A percentile compares a stretch with the other conserved stretches of the same genome.
Conservation (phyloP, 306 rosid species). For the Vigna radiata region DNA sequence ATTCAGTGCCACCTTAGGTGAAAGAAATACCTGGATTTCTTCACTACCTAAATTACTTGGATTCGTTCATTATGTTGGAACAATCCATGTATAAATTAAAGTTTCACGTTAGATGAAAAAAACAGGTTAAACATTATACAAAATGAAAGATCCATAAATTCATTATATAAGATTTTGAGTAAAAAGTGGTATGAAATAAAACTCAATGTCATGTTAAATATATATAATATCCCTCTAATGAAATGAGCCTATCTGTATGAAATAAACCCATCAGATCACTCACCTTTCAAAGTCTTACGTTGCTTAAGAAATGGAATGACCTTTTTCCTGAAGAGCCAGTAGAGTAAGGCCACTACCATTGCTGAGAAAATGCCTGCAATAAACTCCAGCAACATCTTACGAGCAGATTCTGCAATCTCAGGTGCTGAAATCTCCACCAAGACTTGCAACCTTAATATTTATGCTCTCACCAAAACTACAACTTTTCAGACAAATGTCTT, state of each 20-base stretch:
- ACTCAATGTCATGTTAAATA: no score
- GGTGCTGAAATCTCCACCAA: slow-evolving; percentile 37
- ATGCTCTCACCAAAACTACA: slow-evolving; percentile 8
- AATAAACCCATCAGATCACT: slow-evolving; percentile 39
- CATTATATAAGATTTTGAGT: no score
- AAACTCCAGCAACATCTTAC: slow-evolving; percentile 44
- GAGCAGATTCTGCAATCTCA: slow-evolving; percentile 14
- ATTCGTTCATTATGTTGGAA: no score
- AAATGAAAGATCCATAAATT: no score
- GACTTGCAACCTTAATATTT: slow-evolving; percentile 38
- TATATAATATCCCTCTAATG: no score
- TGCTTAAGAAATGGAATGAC: slow-evolving; percentile 49
- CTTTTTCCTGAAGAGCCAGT: slow-evolving; percentile 51
- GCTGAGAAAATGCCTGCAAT: slow-evolving; percentile 57
- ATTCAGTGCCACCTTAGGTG: slow-evolving; percentile 20
- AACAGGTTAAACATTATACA: no score
- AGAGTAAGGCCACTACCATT: slow-evolving; percentile 46
- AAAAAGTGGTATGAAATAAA: no score
- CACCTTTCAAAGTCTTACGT: slow-evolving; percentile 48
- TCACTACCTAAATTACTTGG: no score
- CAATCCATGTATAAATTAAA: no score
- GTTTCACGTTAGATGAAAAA: no score
- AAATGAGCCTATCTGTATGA: no score
- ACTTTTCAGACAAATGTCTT: neutral
- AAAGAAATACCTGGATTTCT: neutral